Evolutionary conservation across 2,329 filamentous ascomycete genomes (phyloP), one percentile per base, ranked within the genome.

Genomic region (Alternaria incomplexa): DNA sequence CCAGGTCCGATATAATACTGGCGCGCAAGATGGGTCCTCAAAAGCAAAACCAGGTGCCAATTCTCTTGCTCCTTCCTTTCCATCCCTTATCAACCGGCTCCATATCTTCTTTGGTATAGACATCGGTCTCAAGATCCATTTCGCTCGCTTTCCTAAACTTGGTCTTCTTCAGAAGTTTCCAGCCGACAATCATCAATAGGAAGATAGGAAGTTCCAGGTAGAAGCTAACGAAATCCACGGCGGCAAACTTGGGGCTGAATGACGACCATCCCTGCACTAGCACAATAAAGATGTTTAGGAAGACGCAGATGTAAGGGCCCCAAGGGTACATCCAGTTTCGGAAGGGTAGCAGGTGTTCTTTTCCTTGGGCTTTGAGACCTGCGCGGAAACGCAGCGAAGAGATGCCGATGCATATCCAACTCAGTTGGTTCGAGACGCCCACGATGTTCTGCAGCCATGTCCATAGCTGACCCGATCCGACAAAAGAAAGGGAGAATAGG

Each of bases 401-500:
- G 57, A 89, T 83, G 48, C 84, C 84, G 65, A 84, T 85, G 65
- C 81, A 82, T 52, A 85, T 81, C 86, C 85, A 88, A 32, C 81
- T 84, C 45, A 86, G 82, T 66, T 86, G 81, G 3, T 83, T 85
- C 0, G 83, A 84, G 0, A 84, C 82, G 54, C 84, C 91, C 17
- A 88, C 89, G 48, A 92, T 86, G 76, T 90, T 91, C 70, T 88
- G 85, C 73, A 93, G 89, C 88, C 90, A 92, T 89, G 44, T 85
- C 76, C 58, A 82, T 72, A 65, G 77, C 70, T 50, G 80, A 73
- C 63, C 77, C 68, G 69, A 77, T 77, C 59, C 80, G 73, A 58
- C 81, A 72, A 72, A 84, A 79, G 58, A 85, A 66, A 71, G 84
- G 81, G 25, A 82, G 77, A 64, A 86, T 71, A 30, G 77, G 50